phyloP scores from a whole-genome alignment of 108 stramenopile genomes.

The Aurantiochytrium sp. region DNA sequence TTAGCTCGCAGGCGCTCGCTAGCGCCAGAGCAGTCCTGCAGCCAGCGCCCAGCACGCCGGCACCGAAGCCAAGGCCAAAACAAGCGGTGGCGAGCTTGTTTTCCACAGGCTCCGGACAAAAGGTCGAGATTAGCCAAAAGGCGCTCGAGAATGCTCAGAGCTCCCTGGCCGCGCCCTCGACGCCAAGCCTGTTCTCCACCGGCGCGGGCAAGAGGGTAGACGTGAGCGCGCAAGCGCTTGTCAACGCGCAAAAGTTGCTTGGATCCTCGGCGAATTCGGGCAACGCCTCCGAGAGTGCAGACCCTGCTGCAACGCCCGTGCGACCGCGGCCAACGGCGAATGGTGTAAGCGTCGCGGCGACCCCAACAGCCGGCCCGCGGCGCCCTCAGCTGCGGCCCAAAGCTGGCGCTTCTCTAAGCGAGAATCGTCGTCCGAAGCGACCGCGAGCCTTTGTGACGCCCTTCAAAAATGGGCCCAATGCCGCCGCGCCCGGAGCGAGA shows the following conservation, averaged over 20 bases:
- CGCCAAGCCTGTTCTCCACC: too few species aligned
- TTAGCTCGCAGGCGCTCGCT: not conserved
- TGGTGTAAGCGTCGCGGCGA: not conserved
- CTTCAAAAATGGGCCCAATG: not conserved
- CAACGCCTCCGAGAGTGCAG: too few species aligned
- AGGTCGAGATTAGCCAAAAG: not conserved
- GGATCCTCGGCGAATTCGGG: too few species aligned
- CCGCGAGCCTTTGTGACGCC: not conserved
- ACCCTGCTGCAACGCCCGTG: too few species aligned
- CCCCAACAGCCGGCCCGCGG: not conserved
- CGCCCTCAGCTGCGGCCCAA: not conserved
- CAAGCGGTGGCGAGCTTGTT: not conserved
- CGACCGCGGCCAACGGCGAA: too few species aligned
- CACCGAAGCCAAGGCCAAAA: too few species aligned
- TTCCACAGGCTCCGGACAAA: not conserved
- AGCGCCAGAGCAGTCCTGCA: not conserved
- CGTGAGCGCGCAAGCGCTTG: too few species aligned
- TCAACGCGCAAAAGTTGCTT: too few species aligned
- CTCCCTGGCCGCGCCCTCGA: too few species aligned
- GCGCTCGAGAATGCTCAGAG: too few species aligned
- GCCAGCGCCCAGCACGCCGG: too few species aligned
- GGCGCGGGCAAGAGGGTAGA: too few species aligned
- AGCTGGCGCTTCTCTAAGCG: not conserved
- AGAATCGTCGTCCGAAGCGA: not conserved
- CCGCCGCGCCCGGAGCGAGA: not conserved